phyloP scores from a whole-genome alignment of 257 asterid genomes.

The Solanum acaule region DNA sequence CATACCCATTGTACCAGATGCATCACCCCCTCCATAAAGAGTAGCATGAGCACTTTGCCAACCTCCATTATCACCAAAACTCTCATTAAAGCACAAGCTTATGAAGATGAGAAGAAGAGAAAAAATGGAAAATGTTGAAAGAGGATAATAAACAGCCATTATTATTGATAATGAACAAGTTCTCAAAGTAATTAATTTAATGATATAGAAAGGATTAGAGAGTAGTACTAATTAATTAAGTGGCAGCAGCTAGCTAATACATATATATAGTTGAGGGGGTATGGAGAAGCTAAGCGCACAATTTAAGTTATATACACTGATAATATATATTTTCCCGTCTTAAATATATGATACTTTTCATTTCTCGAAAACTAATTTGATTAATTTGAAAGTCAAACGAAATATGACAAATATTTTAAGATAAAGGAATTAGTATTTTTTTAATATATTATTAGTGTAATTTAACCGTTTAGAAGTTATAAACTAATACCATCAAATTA shows the following conservation, averaged over 20 bases:
- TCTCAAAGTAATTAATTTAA: not conserved
- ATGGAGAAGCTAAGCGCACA: not conserved
- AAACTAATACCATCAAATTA: not conserved
- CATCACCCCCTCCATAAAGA: conserved; percentile 16
- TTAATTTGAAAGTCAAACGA: not conserved
- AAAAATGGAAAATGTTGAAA: conserved; percentile 7
- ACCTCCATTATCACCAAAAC: conserved; percentile 15
- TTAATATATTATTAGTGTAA: not conserved
- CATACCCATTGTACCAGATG: conserved; percentile 22
- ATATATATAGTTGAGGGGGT: not conserved
- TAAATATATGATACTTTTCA: not conserved
- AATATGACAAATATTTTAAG: not conserved
- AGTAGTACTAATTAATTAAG: not conserved
- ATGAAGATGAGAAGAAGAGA: conserved; percentile 14
- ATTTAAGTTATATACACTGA: not conserved
- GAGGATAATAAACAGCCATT: conserved; percentile 25
- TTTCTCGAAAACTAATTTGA: not conserved
- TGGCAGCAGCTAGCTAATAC: not conserved
- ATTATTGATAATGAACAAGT: not conserved
- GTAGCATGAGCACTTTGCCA: conserved; percentile 20
- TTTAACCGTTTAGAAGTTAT: not conserved
- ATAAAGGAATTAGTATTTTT: not conserved
- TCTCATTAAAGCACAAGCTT: conserved; percentile 12
- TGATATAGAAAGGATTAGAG: not conserved
- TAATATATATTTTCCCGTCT: not conserved